Evolutionary conservation across 169 alveolate genomes (phyloP).

Genomic region (Neospora caninum): DNA sequence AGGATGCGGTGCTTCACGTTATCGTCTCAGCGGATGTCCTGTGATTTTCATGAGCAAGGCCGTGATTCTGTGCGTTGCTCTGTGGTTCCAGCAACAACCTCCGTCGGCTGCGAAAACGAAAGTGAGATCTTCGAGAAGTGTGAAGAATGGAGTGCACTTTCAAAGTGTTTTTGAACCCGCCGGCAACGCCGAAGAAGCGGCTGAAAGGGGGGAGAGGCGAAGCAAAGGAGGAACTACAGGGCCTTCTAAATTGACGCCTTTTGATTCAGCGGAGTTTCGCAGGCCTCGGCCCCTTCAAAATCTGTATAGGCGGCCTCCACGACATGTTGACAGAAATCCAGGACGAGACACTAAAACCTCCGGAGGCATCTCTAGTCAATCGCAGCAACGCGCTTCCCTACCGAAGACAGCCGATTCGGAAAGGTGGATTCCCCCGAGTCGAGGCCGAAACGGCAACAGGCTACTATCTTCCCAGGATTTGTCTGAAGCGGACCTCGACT

Average conservation of each 20-base stretch:
- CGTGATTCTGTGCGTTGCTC: not conserved
- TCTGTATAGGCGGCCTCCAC: not conserved
- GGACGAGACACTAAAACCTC: not conserved
- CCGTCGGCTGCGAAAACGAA: not conserved
- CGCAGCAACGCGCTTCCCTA: not conserved
- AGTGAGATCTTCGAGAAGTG: not conserved
- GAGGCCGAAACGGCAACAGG: not conserved
- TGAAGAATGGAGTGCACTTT: not conserved
- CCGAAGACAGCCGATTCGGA: not conserved
- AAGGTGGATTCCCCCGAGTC: not conserved
- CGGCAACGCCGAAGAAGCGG: not conserved
- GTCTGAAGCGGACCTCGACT: not conserved
- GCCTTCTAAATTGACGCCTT: not conserved
- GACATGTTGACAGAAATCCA: not conserved
- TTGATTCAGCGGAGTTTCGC: not conserved
- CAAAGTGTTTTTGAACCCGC: not conserved
- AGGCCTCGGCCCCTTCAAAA: not conserved
- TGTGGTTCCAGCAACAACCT: not conserved
- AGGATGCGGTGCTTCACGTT: no score
- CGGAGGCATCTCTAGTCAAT: no score
- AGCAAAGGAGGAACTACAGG: not conserved
- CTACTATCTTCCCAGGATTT: not conserved
- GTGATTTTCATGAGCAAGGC: no score
- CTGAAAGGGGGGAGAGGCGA: not conserved
- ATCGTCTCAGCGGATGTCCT: no score